Conservation (phyloP, 768 basidiomycete genomes). For the Collybia nuda region DNA sequence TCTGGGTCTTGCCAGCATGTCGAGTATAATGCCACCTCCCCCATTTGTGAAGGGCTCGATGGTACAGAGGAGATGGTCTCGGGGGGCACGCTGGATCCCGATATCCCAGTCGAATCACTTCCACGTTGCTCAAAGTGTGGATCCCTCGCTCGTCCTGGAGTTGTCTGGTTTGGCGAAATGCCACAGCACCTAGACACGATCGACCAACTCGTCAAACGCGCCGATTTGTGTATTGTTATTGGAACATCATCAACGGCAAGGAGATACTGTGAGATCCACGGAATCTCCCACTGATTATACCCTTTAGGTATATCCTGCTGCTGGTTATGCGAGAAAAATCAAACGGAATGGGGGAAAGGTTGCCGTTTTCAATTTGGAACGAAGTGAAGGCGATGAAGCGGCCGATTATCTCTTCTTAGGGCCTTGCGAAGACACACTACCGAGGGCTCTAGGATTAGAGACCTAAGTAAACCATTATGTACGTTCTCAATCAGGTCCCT, state of each 20-base stretch:
- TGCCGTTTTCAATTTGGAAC: conserved; percentile 39
- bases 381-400: conserved; percentile 31
- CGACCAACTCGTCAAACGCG: conserved; percentile 36
- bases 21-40: conserved; percentile 39
- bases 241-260: conserved; percentile 54
- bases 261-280: neutral
- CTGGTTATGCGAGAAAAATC: conserved; percentile 33
- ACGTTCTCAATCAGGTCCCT: too few relatives aligned
- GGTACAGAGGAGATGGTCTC: conserved; percentile 43
- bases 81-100: conserved; percentile 28
- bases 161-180: conserved; percentile 60
- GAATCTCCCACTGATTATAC: neutral
- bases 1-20: conserved; percentile 34
- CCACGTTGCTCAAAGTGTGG: conserved; percentile 46
- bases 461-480: too few relatives aligned
- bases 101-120: conserved; percentile 37
- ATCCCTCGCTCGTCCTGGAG: conserved; percentile 46
- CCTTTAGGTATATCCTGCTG: conserved; percentile 43
- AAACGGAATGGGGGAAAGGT: conserved; percentile 34
- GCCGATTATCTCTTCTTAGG: conserved; percentile 53
- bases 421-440: conserved; percentile 40
- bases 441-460: conserved; percentile 32
- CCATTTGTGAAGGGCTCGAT: conserved; percentile 42
- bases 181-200: conserved; percentile 39
- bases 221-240: conserved; percentile 53